A percentile compares a stretch with the other conserved stretches of the same genome.
Conservation (phyloP, 306 rosid genomes). For the Sicyos baderoa region DNA sequence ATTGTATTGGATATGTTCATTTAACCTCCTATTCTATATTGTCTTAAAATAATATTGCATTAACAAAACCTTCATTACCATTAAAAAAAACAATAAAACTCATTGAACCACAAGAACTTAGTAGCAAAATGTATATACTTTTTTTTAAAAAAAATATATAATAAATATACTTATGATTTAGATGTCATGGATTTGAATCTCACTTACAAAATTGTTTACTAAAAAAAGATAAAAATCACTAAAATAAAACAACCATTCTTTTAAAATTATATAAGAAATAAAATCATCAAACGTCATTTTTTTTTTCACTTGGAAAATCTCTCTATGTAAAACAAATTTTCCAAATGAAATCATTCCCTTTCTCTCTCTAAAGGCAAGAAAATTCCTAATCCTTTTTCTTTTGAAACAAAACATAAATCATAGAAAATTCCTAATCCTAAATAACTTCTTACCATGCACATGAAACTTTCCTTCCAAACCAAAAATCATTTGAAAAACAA, state of each 20-base stretch:
- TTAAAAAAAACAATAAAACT: too few relatives aligned
- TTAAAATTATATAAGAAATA: neutral
- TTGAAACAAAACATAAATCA: too few relatives aligned
- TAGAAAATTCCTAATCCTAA: conserved; percentile 18
- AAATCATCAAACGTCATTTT: neutral
- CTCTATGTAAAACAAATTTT: neutral
- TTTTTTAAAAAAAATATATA: too few relatives aligned
- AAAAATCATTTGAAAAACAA: neutral
- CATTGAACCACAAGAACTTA: too few relatives aligned
- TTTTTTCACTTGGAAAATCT: neutral
- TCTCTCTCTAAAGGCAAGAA: conserved; percentile 8
- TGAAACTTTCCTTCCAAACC: neutral
- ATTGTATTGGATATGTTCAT: neutral
- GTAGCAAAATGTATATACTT: too few relatives aligned
- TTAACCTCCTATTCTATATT: neutral
- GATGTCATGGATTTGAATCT: too few relatives aligned
- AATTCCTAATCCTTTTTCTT: conserved; percentile 14
- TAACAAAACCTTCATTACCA: too few relatives aligned
- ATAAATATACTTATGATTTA: too few relatives aligned
- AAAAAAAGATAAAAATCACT: too few relatives aligned
- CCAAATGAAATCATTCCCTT: neutral
- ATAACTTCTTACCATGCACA: conserved; percentile 21
- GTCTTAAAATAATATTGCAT: neutral
- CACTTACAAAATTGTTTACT: too few relatives aligned
- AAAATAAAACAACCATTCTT: neutral